Percentiles rank a stretch among this genome's conserved stretches.
These are phyloP conservation scores for Phytophthora sp. DNA, from an alignment of 352 stramenopile species.

Conservation along the genomic window DNA sequence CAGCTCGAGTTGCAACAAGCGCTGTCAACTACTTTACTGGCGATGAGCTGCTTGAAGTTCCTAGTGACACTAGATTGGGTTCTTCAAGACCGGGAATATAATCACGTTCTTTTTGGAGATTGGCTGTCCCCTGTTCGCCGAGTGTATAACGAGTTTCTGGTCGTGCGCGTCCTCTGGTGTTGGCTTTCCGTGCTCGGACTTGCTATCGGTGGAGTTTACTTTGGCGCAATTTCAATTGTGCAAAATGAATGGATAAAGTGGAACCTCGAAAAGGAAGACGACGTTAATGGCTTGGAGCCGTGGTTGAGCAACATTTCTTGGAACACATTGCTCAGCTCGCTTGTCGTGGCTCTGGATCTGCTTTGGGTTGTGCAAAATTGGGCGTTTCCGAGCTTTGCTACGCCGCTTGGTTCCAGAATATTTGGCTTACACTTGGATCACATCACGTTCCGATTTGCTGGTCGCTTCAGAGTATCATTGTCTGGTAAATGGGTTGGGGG, in stretches of 20 bases:
- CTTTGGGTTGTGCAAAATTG: constrained; percentile 61
- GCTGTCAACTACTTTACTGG: constrained; percentile 46
- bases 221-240: constrained; percentile 27
- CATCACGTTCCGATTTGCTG: constrained; percentile 24
- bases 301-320: constrained; percentile 54
- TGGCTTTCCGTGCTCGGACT: constrained; percentile 33
- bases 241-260: constrained; percentile 36
- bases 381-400: constrained; percentile 56
- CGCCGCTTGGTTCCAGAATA: constrained; percentile 35
- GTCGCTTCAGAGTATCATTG: constrained; percentile 31
- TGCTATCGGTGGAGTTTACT: constrained; percentile 36
- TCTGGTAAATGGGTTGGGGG: constrained; percentile 53
- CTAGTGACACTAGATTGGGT: constrained; percentile 53
- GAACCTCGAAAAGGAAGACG: constrained; percentile 17
- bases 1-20: constrained; percentile 46
- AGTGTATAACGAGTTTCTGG: constrained; percentile 30
- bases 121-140: constrained; percentile 37
- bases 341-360: constrained; percentile 50
- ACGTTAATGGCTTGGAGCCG: constrained; percentile 3
- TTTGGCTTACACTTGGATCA: constrained; percentile 52
- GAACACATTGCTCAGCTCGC: constrained; percentile 39
- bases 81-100: constrained; percentile 49
- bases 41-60: constrained; percentile 43
- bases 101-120: constrained; percentile 32
- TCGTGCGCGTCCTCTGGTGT: constrained; percentile 35